Evolutionary conservation across 352 stramenopile species (phyloP).

Genomic region (Phytophthora sansomeana): DNA sequence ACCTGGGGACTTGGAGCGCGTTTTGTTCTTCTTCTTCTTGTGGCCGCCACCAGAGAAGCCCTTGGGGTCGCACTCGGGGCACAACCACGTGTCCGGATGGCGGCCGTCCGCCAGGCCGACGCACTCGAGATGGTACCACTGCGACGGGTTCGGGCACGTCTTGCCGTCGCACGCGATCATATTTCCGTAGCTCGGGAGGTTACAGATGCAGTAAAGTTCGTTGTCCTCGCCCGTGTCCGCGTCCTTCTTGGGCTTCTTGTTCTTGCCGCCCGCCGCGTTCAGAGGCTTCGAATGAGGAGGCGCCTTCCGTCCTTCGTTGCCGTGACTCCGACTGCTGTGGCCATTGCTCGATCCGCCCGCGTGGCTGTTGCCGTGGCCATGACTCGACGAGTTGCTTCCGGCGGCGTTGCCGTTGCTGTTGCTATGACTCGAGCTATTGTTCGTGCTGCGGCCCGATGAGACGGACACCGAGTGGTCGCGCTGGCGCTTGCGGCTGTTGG

Average conservation of each 20-base stretch:
- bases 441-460: conserved; percentile 28
- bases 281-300: conserved; percentile 32
- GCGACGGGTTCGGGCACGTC: conserved; percentile 86
- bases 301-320: conserved; percentile 40
- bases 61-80: conserved; percentile 87
- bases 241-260: conserved; percentile 74
- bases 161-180: conserved; percentile 92
- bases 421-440: conserved; percentile 31
- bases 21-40: conserved; percentile 90
- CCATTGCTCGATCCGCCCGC: conserved; percentile 23
- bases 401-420: conserved; percentile 29
- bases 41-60: conserved; percentile 64
- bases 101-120: conserved; percentile 82
- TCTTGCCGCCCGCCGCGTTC: conserved; percentile 39
- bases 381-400: conserved; percentile 18
- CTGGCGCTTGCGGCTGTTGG: conserved; percentile 73
- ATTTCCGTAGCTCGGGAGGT: conserved; percentile 87
- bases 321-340: conserved; percentile 26
- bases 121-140: conserved; percentile 91
- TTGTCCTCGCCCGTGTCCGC: conserved; percentile 82
- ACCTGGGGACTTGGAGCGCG: conserved; percentile 78
- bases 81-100: conserved; percentile 89
- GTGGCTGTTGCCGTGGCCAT: conserved; percentile 26
- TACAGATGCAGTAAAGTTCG: conserved; percentile 90
- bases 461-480: conserved; percentile 56